Percentiles rank a stretch among this genome's conserved stretches.
phyloP scores from a whole-genome alignment of 345 rosid genomes.

The Kandelia obovata region DNA sequence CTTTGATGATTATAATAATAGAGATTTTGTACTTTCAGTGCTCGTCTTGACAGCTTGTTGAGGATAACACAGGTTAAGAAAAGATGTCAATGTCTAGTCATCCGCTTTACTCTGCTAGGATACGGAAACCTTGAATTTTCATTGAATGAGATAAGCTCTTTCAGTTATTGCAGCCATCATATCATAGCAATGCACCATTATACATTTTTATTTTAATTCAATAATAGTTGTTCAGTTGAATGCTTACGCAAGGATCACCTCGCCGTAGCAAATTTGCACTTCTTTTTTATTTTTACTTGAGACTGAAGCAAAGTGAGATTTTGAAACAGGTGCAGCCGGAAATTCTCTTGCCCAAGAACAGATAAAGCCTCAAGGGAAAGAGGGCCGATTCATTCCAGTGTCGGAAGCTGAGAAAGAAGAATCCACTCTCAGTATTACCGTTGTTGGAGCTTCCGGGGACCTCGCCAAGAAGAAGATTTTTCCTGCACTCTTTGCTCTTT shows the following conservation, averaged over 20 bases:
- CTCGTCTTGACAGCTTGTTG: neutral
- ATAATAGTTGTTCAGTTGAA: too few relatives aligned
- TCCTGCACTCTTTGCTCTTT: constrained; percentile 90
- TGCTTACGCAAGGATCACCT: too few relatives aligned
- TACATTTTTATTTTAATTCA: too few relatives aligned
- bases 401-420: constrained; percentile 29
- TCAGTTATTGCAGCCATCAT: too few relatives aligned
- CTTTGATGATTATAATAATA: neutral
- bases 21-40: neutral
- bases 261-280: neutral
- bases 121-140: neutral
- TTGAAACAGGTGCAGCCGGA: constrained; percentile 39
- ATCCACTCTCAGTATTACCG: constrained; percentile 72
- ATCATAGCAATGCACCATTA: too few relatives aligned
- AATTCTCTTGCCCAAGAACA: constrained; percentile 35
- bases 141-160: neutral
- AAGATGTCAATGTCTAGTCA: too few relatives aligned
- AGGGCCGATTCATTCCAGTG: constrained; percentile 15
- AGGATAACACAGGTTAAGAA: too few relatives aligned
- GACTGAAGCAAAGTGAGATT: constrained; percentile 5
- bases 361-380: constrained; percentile 18
- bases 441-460: constrained; percentile 94
- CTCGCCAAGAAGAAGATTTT: constrained; percentile 91
- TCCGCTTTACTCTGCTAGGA: neutral
- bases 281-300: constrained; percentile 1